A percentile compares a stretch with the other conserved stretches of the same genome.
These are phyloP conservation scores for Balamuthia mandrillaris DNA, from an alignment of 208 protist genomes.

Conservation along the genomic window DNA sequence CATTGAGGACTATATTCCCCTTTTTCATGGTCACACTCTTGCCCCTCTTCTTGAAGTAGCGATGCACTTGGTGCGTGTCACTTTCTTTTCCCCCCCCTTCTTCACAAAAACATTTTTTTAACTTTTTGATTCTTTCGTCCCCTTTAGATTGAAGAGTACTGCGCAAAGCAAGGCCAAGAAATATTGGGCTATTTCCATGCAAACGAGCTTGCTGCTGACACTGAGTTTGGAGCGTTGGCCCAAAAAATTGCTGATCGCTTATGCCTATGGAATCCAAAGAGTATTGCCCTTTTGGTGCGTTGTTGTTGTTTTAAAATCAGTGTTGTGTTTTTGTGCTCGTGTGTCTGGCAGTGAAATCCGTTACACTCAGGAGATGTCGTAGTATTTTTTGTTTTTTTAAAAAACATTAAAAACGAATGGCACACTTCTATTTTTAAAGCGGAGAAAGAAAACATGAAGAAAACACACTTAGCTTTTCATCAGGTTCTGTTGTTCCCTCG, in stretches of 20 bases:
- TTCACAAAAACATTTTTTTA: background rate
- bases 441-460: too few species aligned
- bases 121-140: background rate
- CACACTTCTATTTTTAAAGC: background rate
- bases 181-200: slow-evolving; percentile 24
- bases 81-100: background rate
- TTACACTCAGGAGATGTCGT: background rate
- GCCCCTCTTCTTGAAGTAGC: slow-evolving; percentile 17
- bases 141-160: background rate
- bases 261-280: background rate
- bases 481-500: too few species aligned
- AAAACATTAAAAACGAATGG: background rate
- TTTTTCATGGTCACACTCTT: slow-evolving; percentile 6
- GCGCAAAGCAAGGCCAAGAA: background rate
- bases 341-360: too few species aligned
- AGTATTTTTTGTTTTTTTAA: background rate
- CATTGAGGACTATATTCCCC: slow-evolving; percentile 19
- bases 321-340: background rate
- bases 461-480: too few species aligned
- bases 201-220: slow-evolving; percentile 10
- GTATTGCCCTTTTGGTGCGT: background rate
- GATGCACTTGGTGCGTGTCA: background rate
- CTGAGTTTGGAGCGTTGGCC: background rate
- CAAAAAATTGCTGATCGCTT: background rate
- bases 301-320: background rate